Percentiles rank a stretch among this genome's conserved stretches.
These are phyloP conservation scores for Phialophora tarda DNA, from an alignment of 2,329 filamentous ascomycete genomes.

Conservation along the genomic window DNA sequence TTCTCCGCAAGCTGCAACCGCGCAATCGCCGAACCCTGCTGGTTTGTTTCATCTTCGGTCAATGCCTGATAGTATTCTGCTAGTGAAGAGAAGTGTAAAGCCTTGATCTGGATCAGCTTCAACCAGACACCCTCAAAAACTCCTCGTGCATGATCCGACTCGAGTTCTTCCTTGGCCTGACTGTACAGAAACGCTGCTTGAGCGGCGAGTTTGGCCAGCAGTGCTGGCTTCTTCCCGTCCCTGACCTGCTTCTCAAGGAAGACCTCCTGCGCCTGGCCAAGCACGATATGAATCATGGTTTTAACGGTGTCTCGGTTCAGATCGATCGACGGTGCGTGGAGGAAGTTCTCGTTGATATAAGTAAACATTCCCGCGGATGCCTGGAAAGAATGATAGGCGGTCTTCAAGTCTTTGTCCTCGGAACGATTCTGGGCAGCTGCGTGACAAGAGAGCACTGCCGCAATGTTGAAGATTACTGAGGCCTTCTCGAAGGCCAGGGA, in stretches of 20 bases:
- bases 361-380: constrained; percentile 99
- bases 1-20: constrained; percentile 81
- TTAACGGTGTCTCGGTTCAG: constrained; percentile 95
- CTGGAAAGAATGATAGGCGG: constrained; percentile 97
- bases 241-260: constrained; percentile 95
- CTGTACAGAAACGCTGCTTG: constrained; percentile 87
- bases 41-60: constrained; percentile 85
- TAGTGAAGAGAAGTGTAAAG: constrained; percentile 79
- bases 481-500: constrained; percentile 97
- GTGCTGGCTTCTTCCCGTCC: constrained; percentile 88
- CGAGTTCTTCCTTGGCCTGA: constrained; percentile 85
- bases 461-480: constrained; percentile 99
- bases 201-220: constrained; percentile 90
- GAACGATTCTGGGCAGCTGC: constrained; percentile 89
- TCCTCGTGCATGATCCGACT: constrained; percentile 88
- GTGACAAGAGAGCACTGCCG: constrained; percentile 93
- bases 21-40: constrained; percentile 83
- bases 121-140: constrained; percentile 96
- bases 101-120: constrained; percentile 73
- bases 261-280: constrained; percentile 95
- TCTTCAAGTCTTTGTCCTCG: constrained; percentile 92
- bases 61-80: constrained; percentile 94
- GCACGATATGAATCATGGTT: constrained; percentile 86
- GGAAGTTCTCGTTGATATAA: constrained; percentile 99
- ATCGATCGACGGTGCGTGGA: constrained; percentile 96